These are phyloP conservation scores for Exophiala bonariae DNA, from an alignment of 2,329 filamentous ascomycete species.

Conservation along the genomic window DNA sequence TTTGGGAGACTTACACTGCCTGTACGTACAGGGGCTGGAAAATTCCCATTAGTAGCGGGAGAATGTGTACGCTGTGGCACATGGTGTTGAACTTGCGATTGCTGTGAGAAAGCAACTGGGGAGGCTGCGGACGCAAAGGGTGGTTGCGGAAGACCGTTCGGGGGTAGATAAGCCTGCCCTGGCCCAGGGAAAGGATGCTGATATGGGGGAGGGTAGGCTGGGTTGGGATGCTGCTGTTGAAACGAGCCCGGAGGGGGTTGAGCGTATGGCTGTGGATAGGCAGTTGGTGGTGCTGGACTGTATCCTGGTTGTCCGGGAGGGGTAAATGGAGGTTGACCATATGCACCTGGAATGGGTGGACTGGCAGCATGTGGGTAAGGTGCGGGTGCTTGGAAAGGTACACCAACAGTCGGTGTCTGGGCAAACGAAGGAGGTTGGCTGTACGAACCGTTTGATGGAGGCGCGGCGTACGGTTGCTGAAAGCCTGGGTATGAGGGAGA, in stretches of 20 bases:
- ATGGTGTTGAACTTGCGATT: conserved; percentile 43
- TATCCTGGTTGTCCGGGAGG: conserved; percentile 23
- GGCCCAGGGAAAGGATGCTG: conserved; percentile 35
- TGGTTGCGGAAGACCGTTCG: conserved; percentile 32
- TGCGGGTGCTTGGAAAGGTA: conserved; percentile 16
- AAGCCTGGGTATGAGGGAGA: conserved; percentile 22
- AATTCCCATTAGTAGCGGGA: conserved; percentile 27
- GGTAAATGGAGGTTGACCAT: conserved; percentile 29
- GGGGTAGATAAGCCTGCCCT: conserved; percentile 37
- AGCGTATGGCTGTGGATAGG: conserved; percentile 23
- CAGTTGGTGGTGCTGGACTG: conserved; percentile 14
- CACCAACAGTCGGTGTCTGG: conserved; percentile 17
- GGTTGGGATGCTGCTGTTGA: conserved; percentile 19
- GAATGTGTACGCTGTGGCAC: conserved; percentile 42
- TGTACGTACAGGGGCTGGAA: conserved; percentile 40
- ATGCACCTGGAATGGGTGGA: conserved; percentile 14
- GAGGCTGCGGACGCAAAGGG: conserved; percentile 43
- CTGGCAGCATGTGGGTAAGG: conserved; percentile 14
- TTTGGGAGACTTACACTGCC: conserved; percentile 57
- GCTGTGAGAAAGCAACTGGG: conserved; percentile 41
- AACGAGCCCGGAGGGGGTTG: conserved; percentile 21
- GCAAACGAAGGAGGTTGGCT: conserved; percentile 23
- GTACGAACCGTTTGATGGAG: conserved; percentile 25
- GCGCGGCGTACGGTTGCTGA: conserved; percentile 25
- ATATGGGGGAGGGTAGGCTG: conserved; percentile 25